Percentiles rank a stretch among this genome's conserved stretches.
Conservation (phyloP, 2,329 filamentous ascomycete species). For the Fusarium torulosum region DNA sequence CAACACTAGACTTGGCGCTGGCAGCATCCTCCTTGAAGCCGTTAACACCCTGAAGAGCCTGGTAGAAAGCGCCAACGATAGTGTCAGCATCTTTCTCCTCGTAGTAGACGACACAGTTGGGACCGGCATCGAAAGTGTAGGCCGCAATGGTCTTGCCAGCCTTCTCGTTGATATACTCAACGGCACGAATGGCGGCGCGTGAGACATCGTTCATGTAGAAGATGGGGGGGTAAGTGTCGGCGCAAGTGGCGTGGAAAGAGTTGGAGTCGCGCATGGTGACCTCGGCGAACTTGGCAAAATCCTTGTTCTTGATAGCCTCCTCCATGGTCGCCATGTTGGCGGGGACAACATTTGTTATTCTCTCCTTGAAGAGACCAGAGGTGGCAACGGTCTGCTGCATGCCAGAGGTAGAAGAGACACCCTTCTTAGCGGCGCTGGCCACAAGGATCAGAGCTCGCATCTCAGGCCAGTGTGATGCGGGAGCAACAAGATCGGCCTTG, state of each 20-base stretch:
- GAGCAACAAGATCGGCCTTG: slow-evolving; percentile 87
- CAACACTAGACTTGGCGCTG: slow-evolving; percentile 65
- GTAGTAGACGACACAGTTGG: slow-evolving; percentile 97
- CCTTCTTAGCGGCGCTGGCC: slow-evolving; percentile 94
- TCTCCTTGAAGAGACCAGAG: slow-evolving; percentile 84
- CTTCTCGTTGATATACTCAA: slow-evolving; percentile 86
- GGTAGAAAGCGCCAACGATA: slow-evolving; percentile 84
- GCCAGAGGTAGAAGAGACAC: slow-evolving; percentile 89
- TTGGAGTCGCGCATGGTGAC: slow-evolving; percentile 98
- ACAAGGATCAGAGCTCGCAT: slow-evolving; percentile 96
- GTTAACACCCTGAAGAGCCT: slow-evolving; percentile 70
- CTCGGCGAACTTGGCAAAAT: slow-evolving; percentile 89
- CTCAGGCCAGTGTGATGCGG: slow-evolving; percentile 90
- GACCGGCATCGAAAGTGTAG: slow-evolving; percentile 97
- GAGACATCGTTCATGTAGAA: slow-evolving; percentile 99
- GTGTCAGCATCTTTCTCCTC: slow-evolving; percentile 79
- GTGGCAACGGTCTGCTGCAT: slow-evolving; percentile 98
- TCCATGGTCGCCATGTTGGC: slow-evolving; percentile 87
- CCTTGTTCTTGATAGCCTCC: slow-evolving; percentile 78
- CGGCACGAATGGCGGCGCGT: slow-evolving; percentile 85
- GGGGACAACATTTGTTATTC: slow-evolving; percentile 83
- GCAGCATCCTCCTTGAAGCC: slow-evolving; percentile 77
- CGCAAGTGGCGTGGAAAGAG: slow-evolving; percentile 93
- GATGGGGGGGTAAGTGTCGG: slow-evolving; percentile 96
- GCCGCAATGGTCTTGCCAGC: slow-evolving; percentile 86